Conservation (phyloP, 2,329 filamentous ascomycete genomes). For the Colletotrichum camelliae region DNA sequence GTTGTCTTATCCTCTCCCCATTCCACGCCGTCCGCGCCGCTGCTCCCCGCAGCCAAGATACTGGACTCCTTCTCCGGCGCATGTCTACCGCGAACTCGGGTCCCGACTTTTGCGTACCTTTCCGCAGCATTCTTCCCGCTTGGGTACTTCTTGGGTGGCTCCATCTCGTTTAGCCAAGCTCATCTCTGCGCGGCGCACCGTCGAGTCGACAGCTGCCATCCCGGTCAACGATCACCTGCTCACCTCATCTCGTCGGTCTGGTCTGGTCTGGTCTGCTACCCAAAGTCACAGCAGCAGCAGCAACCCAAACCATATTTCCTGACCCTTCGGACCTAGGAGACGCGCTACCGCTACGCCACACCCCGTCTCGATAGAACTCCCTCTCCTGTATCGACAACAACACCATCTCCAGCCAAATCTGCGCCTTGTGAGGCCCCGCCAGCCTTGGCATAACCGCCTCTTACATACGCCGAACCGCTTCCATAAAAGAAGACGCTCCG, state of each 20-base stretch:
- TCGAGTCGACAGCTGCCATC: not conserved
- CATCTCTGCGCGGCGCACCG: not conserved
- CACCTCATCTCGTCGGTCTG: not conserved
- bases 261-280: not conserved
- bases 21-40: not conserved
- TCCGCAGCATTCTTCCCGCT: not conserved
- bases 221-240: constrained; percentile 15
- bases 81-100: not conserved
- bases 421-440: constrained; percentile 15
- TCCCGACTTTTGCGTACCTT: not conserved
- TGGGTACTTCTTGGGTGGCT: not conserved
- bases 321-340: not conserved
- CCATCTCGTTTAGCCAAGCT: not conserved
- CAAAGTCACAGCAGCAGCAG: not conserved
- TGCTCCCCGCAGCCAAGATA: constrained; percentile 2
- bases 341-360: constrained; percentile 12
- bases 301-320: not conserved
- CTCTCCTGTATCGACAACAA: not conserved
- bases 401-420: constrained; percentile 8
- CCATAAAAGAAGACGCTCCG: constrained; percentile 5
- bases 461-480: not conserved
- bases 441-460: constrained; percentile 17
- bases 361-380: not conserved
- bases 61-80: not conserved
- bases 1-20: constrained; percentile 8